Evolutionary conservation across 2,329 filamentous ascomycete genomes (phyloP), one percentile per base, ranked within the genome.

Genomic region (Emmonsiellopsis sp.): DNA sequence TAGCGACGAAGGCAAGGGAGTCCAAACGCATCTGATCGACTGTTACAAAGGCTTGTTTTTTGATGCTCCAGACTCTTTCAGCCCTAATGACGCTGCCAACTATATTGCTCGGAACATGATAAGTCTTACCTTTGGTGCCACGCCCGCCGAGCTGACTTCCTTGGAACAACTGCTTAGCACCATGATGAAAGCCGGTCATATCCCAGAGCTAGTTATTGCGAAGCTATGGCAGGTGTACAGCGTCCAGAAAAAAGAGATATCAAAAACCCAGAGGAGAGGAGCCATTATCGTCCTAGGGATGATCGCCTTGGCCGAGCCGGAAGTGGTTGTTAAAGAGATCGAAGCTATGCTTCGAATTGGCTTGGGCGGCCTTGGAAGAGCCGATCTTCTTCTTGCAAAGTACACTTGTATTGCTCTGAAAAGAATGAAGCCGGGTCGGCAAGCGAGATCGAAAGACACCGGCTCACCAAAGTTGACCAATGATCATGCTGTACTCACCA

Each of bases 51-150:
- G 89, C 16, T 81, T 98, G 0, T 98, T 97, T 72, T 98, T 98
- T 63, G 89, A 95, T 65, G 91, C 94, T 0, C 93, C 93, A 0
- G 89, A 90, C 56, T 84, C 84, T 4, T 96, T 95, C 72, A 89
- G 80, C 55, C 76, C 84, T 32, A 96, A 96, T 61, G 91, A 96
- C 65, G 85, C 91, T 2, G 91, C 93, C 47, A 96, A 94, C 68
- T 98, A 94, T 67, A 86, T 98, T 64, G 92, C 92, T 30, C 84
- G 91, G 57, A 98, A 97, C 71, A 98, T 98, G 92, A 97, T 97
- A 70, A 96, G 91, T 77, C 74, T 98, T 64, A 98, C 93, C 0
- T 97, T 95, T 69, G 92, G 91, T 31, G 91, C 92, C 1, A 95
- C 92, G 0, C 89, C 92, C 0, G 93, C 94, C 1, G 93, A 98